Conservation (phyloP, 2,329 filamentous ascomycete species). For the Sporothrix pallida region DNA sequence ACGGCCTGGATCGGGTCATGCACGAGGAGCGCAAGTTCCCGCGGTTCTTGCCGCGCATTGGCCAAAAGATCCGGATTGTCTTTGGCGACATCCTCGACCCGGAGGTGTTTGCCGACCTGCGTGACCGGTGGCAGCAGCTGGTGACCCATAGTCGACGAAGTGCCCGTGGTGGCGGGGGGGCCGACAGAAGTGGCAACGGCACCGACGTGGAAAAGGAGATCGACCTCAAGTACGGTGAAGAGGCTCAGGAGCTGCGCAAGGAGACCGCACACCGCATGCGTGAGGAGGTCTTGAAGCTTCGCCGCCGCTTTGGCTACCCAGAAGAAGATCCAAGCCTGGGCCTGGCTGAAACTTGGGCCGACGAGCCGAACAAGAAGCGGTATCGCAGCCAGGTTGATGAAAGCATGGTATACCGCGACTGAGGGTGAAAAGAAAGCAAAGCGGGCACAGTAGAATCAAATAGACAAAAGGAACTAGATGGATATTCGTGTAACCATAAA, state of each 20-base stretch:
- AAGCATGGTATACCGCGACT: conserved; percentile 52
- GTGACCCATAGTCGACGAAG: conserved; percentile 57
- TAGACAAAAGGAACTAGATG: background rate
- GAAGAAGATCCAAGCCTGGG: conserved; percentile 81
- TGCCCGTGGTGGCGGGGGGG: too few species aligned
- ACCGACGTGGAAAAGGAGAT: conserved; percentile 8
- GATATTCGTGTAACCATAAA: background rate
- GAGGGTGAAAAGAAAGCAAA: background rate
- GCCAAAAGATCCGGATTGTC: conserved; percentile 72
- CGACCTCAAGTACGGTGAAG: conserved; percentile 70
- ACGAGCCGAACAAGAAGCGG: conserved; percentile 54
- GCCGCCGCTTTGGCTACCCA: conserved; percentile 72
- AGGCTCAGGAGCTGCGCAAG: conserved; percentile 76
- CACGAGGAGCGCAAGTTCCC: conserved; percentile 80
- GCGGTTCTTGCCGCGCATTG: conserved; percentile 76
- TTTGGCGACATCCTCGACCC: conserved; percentile 81
- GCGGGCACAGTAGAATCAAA: background rate
- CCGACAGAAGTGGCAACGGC: background rate
- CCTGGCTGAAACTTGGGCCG: conserved; percentile 79
- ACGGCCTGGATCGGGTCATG: conserved; percentile 89
- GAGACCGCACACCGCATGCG: conserved; percentile 81
- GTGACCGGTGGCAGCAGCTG: conserved; percentile 74
- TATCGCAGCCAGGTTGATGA: conserved; percentile 62
- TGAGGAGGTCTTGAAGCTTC: conserved; percentile 78
- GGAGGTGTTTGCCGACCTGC: conserved; percentile 78